Base-by-base conservation (phyloP, 2,329 filamentous ascomycete genomes). In the Stagonosporopsis vannaccii region DNA sequence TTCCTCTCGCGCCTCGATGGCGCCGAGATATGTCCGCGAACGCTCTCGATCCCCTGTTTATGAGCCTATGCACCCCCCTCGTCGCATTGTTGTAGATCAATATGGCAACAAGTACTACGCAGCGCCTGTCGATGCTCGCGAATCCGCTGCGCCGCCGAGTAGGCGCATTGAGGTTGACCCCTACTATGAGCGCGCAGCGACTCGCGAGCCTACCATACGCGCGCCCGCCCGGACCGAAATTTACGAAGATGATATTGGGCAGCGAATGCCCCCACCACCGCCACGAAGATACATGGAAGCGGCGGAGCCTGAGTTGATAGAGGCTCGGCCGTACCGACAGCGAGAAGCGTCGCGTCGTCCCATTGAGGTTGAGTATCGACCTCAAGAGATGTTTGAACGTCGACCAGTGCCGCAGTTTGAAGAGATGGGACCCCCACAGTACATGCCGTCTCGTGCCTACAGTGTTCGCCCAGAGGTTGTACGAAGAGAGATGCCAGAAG, bases 21-120 rank as follows among this genome's bases (percentile, higher is more conserved):
- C 67, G 30, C 69, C 72, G 5, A 63, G 75, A 52, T 78, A 80
- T 56, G 59, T 77, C n/a, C 72, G 73, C 17, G 79, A 79, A 39
- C 72, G 78, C n/a, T 77, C 75, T 15, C 66, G 73, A 17, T 79
- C 78, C 15, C 77, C 78, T 3, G 63, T 72, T 6, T 68, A 73
- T 26, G 70, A 77, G 44, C 60, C 66, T 74, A 81, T 84, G 78
- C 77, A 74, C 9, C 73, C 84, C 8, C 73, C 84, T 17, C 80
- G 87, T 51, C 86, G 88, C 59, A 89, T 97, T 60, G 82, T 96
- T 30, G 82, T 96, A 51, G 93, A 97, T 76, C 87, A 90, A 59
- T 91, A 88, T 75, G 92, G 92, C 36, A 90, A 91, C 72, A 87
- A 91, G 71, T 97, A 93, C 77, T 85, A 85, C 58, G 85, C 86